Evolutionary conservation across 164 flowering plant genomes (phyloP), one percentile per base, ranked within the genome.

Genomic region (Brasenia schreberi): DNA sequence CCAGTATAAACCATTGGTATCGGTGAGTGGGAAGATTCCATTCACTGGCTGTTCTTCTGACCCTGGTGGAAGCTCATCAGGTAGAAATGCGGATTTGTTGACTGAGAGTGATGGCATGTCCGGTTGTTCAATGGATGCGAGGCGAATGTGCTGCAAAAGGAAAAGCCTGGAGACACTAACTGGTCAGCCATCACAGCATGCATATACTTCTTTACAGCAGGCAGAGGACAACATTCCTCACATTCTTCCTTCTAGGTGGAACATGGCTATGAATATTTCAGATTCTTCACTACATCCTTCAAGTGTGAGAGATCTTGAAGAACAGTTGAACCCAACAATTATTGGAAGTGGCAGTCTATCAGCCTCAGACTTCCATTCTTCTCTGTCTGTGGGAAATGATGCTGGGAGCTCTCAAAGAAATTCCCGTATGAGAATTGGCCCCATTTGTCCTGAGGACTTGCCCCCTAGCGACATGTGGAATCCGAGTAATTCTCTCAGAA

Each of bases 71-170:
- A 62, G 68, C 19, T 68, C 83, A 65, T 74, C 81, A 68, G 77
- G 75, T 53, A 73, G 73, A 77, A 71, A 72, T 68, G 81, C 83
- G 53, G 75, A 65, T 71, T 39, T 76, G 23, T 63, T 66, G 53
- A 85, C 73, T 61, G 86, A 77, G 18, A 77, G 69, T 76, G 80
- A 77, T 74, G 78, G 76, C 19, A 77, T 92, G 68, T 79, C 82
- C 66, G 83, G 80, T 69, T 67, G 77, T 76, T 79, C 84, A n/a
- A 14, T 75, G 72, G 96, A 87, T 49, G 79, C 77, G 64, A 80
- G 88, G 0, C 91, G 83, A 16, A 63, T 81, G 33, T 79, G 91
- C 63, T 76, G 87, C 74, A 91, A 88, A 77, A 79, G 97, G 68
- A 91, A 91, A 75, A 78, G 85, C 44, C 62, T 81, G 71, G 97